A percentile compares a stretch with the other conserved stretches of the same genome.
Conservation (phyloP, 768 basidiomycete species). For the Rhizopogon sp. region DNA sequence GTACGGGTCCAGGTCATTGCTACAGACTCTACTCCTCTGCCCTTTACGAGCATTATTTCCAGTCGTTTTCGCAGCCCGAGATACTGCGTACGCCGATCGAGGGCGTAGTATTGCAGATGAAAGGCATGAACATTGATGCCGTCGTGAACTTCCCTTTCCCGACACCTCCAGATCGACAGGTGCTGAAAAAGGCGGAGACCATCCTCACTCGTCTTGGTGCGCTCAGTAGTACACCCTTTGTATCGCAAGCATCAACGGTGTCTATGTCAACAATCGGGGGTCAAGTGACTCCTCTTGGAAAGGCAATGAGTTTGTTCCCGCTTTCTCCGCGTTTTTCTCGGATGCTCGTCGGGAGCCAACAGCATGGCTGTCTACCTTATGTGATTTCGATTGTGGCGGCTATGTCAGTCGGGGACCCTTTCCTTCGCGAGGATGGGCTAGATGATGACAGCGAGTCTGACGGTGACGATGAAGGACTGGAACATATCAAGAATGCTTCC, state of each 20-base stretch:
- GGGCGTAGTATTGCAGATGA: constrained; percentile 97
- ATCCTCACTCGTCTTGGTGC: constrained; percentile 82
- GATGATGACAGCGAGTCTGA: constrained; percentile 35
- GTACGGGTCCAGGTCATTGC: constrained; percentile 97
- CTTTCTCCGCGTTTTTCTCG: constrained; percentile 92
- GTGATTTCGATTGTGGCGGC: constrained; percentile 88
- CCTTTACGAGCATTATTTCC: constrained; percentile 90
- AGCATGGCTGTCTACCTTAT: constrained; percentile 90
- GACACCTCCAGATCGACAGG: constrained; percentile 80
- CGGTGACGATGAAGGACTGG: constrained; percentile 33
- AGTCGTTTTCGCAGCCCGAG: constrained; percentile 82
- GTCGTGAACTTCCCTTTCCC: constrained; percentile 98
- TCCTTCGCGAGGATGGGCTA: constrained; percentile 76
- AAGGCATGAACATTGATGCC: constrained; percentile 96
- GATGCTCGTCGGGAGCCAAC: constrained; percentile 84
- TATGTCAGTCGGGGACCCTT: constrained; percentile 93
- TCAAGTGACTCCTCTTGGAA: constrained; percentile 86
- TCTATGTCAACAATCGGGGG: constrained; percentile 36
- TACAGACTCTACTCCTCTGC: constrained; percentile 96
- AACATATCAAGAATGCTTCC: constrained; percentile 42
- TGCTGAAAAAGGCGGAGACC: constrained; percentile 77
- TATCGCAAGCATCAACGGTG: constrained; percentile 13
- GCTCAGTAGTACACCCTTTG: constrained; percentile 36
- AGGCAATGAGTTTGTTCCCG: constrained; percentile 89
- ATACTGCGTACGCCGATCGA: constrained; percentile 96